Evolutionary conservation across 257 asterid species (phyloP), one percentile per base, ranked within the genome.

Genomic region (Solanum chmielewskii): DNA sequence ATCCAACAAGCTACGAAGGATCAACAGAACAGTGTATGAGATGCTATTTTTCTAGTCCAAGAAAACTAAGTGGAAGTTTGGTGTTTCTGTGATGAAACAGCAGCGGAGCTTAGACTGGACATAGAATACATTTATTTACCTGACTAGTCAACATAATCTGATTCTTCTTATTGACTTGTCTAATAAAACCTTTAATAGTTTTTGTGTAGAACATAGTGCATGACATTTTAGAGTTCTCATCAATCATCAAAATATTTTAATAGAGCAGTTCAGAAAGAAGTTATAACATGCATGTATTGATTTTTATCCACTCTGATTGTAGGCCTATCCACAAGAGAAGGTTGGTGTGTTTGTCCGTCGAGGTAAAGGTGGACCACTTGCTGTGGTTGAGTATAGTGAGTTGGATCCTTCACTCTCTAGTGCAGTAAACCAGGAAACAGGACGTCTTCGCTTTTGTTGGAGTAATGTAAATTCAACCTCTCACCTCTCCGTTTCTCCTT

Each of bases 251-350:
- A 80, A 20, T 80, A 47, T 59, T 80, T 49, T 39, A 80, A 18
- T 27, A 2, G 85, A 52, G 52, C 1, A 20, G 47, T 31, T 81
- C 70, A 29, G 10, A 81, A 49, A 52, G 31, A 31, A 49, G 69
- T 81, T 81, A 31, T 49, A 9, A 20, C 14, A 0, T 49, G 25
- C 70, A 12, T 81, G 41, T 29, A 52, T 29, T 49, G 85, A 49
- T 81, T 29, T 81, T 49, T 81, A 52, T 81, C 45, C 85, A 16
- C 56, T 84, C 83, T 56, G 39, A 27, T 41, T 91, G 64, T 90
- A 96, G 98, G 98, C 96, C n/a, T 94, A 97, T 91, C 98, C 99
- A 87, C 98, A 97, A 91, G 99, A 97, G 91, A 94, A 95, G 90
- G 99, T 97, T 89, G 99, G 99, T 81, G 98, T 97, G 41, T 97